Conservation (phyloP, 1,284 basidiomycete genomes). For the Neonothopanus nambi region DNA sequence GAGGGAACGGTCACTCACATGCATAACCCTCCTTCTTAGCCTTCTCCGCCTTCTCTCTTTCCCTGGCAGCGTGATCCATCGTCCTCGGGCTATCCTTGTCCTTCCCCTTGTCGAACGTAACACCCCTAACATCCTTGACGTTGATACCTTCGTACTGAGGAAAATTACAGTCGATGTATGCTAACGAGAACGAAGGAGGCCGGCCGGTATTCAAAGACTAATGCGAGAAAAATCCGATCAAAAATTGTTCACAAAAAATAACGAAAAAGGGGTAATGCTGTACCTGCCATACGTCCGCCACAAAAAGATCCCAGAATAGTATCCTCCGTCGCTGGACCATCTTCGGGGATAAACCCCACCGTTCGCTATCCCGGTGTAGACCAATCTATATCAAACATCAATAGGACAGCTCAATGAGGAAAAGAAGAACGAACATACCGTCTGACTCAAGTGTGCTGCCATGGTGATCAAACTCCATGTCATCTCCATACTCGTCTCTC, state of each 20-base stretch:
- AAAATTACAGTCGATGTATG: slow-evolving; percentile 57
- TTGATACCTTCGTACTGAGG: slow-evolving; percentile 38
- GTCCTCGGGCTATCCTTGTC: slow-evolving; percentile 11
- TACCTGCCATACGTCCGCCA: slow-evolving; percentile 53
- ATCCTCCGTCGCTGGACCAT: slow-evolving; percentile 53
- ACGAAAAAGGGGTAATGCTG: slow-evolving; percentile 8
- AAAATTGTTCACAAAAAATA: too few relatives aligned
- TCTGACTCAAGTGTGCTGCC: slow-evolving; percentile 57
- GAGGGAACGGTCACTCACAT: slow-evolving; percentile 31
- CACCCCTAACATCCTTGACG: slow-evolving; percentile 15
- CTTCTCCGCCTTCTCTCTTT: slow-evolving; percentile 26
- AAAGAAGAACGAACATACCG: slow-evolving; percentile 34
- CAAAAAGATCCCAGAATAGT: slow-evolving; percentile 60
- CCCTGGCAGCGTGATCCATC: slow-evolving; percentile 20
- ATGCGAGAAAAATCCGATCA: too few relatives aligned
- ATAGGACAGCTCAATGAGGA: too few relatives aligned
- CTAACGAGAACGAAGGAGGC: slow-evolving; percentile 58
- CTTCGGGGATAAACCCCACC: slow-evolving; percentile 54
- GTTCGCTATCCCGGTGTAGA: slow-evolving; percentile 60
- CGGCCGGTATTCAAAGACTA: slow-evolving; percentile 64
- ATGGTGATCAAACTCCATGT: slow-evolving; percentile 60
- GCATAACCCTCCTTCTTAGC: slow-evolving; percentile 26
- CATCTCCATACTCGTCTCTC: slow-evolving; percentile 56
- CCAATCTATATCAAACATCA: too few relatives aligned
- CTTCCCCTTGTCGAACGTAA: slow-evolving; percentile 11